Evolutionary conservation across 371 early-diverging fungal genomes (phyloP).

Genomic region (Mucor ambiguus): DNA sequence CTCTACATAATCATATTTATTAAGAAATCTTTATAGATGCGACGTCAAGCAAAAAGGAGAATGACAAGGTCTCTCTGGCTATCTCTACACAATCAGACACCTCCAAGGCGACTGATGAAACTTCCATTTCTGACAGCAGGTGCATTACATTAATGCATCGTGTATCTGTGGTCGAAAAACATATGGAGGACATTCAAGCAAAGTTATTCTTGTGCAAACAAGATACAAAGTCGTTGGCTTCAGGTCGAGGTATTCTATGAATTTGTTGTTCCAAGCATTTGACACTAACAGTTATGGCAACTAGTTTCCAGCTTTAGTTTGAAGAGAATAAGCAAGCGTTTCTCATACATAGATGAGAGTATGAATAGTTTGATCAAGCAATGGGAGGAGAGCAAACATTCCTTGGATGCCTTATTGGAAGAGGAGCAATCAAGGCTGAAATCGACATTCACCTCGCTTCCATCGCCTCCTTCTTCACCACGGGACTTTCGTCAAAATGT

Average conservation of each 20-base stretch:
- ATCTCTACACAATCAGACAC: background rate
- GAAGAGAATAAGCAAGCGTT: conserved; percentile 33
- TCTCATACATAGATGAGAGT: conserved; percentile 34
- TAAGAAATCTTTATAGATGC: background rate
- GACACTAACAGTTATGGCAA: background rate
- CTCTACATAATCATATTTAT: background rate
- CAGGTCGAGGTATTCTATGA: conserved; percentile 27
- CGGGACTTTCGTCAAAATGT: background rate
- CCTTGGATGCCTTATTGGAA: conserved; percentile 15
- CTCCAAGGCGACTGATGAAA: background rate
- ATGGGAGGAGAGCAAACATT: conserved; percentile 40
- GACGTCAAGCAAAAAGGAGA: background rate
- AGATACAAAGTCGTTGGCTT: conserved; percentile 30
- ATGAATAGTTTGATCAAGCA: conserved; percentile 27
- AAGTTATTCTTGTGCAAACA: conserved; percentile 42
- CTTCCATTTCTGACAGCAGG: conserved; percentile 17
- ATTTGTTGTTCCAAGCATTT: background rate
- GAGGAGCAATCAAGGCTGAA: conserved; percentile 12
- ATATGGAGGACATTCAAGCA: conserved; percentile 35
- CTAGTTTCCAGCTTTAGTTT: conserved; percentile 9
- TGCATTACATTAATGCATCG: conserved; percentile 30
- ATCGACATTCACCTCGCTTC: conserved; percentile 14
- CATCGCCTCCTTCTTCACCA: conserved; percentile 46
- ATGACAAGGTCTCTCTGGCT: background rate
- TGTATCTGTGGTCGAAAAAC: conserved; percentile 37